Conservation (phyloP, 306 rosid genomes). For the Crataegus laevigata region DNA sequence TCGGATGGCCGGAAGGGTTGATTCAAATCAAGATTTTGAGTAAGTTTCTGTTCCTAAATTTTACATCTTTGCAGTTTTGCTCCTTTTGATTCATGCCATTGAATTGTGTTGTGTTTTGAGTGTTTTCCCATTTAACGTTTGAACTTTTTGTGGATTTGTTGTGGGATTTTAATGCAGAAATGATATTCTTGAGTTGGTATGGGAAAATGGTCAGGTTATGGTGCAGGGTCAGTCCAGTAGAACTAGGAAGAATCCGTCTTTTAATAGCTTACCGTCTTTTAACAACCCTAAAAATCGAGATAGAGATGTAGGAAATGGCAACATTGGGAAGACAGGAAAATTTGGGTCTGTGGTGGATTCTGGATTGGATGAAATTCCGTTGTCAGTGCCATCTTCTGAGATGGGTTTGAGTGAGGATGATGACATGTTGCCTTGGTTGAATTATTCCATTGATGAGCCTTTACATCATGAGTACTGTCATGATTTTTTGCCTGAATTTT, state of each 20-base stretch:
- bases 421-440: constrained; percentile 76
- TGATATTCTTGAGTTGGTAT: constrained; percentile 79
- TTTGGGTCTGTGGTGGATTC: constrained; percentile 42
- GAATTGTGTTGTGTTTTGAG: constrained; percentile 4
- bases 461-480: constrained; percentile 59
- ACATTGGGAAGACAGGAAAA: constrained; percentile 45
- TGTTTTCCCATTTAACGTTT: not conserved
- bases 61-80: constrained; percentile 5
- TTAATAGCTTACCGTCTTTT: constrained; percentile 42
- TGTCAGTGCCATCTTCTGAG: constrained; percentile 58
- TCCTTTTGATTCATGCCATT: constrained; percentile 10
- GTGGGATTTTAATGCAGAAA: constrained; percentile 49
- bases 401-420: constrained; percentile 58
- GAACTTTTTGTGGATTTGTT: not conserved
- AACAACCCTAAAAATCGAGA: constrained; percentile 46
- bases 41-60: constrained; percentile 38
- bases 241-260: constrained; percentile 51
- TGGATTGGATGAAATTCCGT: constrained; percentile 51
- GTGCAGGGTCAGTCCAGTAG: constrained; percentile 71
- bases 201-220: constrained; percentile 85
- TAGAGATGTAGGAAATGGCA: constrained; percentile 43
- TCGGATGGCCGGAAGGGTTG: constrained; percentile 54
- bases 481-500: constrained; percentile 61
- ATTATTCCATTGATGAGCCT: constrained; percentile 62
- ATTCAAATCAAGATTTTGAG: constrained; percentile 48